Evolutionary conservation across 768 basidiomycete species (phyloP).

Genomic region (Steccherinum ochraceum): DNA sequence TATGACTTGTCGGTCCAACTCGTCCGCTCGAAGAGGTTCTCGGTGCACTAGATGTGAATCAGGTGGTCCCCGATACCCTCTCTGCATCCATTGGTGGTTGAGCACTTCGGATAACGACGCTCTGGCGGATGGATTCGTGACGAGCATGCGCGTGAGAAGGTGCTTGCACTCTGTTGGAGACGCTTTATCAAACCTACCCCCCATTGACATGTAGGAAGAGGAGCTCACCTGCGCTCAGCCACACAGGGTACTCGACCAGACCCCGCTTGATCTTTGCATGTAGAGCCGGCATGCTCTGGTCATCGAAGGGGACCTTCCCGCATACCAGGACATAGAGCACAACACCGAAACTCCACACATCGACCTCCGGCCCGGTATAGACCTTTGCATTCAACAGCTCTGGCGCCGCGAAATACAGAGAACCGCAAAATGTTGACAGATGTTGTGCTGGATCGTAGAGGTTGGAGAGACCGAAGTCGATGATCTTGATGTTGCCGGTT

Average conservation of each 20-base stretch:
- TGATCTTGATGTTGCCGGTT: conserved; percentile 99
- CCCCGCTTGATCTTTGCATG: conserved; percentile 99
- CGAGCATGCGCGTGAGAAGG: conserved; percentile 89
- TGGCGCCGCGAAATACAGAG: conserved; percentile 96
- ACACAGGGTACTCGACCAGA: conserved; percentile 93
- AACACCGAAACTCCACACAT: conserved; percentile 98
- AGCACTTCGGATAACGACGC: conserved; percentile 83
- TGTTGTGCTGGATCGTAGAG: conserved; percentile 79
- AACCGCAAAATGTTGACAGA: conserved; percentile 95
- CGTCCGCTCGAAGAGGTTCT: conserved; percentile 82
- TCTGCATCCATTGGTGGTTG: conserved; percentile 87
- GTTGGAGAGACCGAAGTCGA: conserved; percentile 98
- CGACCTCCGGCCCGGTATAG: conserved; percentile 97
- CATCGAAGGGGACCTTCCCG: conserved; percentile 98
- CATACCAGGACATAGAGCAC: conserved; percentile 97
- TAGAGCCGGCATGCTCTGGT: conserved; percentile 97
- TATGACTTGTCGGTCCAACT: conserved; percentile 83
- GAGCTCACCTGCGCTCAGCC: conserved; percentile 82
- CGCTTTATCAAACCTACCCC: conserved; percentile 11
- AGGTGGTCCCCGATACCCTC: conserved; percentile 76
- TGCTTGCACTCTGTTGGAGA: conserved; percentile 82
- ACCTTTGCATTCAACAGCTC: conserved; percentile 95
- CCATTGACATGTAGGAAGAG: background rate
- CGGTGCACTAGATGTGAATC: conserved; percentile 83
- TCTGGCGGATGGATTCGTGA: conserved; percentile 83